phyloP scores from a whole-genome alignment of 805 yeast genomes.

The Spathaspora passalidarum region DNA sequence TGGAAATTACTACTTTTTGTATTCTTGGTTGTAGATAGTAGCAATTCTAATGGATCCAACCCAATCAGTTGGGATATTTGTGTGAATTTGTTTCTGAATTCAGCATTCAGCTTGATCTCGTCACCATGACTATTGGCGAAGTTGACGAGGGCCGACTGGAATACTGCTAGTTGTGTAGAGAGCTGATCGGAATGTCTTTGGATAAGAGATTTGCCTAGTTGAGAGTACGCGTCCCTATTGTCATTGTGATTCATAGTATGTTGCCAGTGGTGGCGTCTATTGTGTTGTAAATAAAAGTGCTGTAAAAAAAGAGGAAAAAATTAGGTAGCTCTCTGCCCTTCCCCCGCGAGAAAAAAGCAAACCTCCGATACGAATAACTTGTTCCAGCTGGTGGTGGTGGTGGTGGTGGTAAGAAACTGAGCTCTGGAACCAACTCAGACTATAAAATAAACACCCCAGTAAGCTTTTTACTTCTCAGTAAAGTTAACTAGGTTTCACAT shows the following conservation, averaged over 20 bases:
- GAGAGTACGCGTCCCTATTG: slow-evolving; percentile 37
- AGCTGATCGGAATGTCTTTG: slow-evolving; percentile 59
- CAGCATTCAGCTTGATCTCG: slow-evolving; percentile 62
- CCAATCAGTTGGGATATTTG: slow-evolving; percentile 78
- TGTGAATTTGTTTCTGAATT: slow-evolving; percentile 68
- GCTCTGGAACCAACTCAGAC: too few species aligned
- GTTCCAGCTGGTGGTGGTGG: too few species aligned
- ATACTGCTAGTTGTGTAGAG: slow-evolving; percentile 67
- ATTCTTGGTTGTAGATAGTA: slow-evolving; percentile 19
- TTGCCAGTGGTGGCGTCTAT: too few species aligned
- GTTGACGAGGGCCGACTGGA: slow-evolving; percentile 71
- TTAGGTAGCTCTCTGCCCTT: too few species aligned
- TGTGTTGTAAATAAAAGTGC: too few species aligned
- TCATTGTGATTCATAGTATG: slow-evolving; percentile 5
- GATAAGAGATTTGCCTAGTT: slow-evolving; percentile 49
- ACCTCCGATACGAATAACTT: too few species aligned
- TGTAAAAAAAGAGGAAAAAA: too few species aligned
- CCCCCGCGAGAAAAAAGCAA: too few species aligned
- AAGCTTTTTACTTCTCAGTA: too few species aligned
- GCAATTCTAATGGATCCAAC: slow-evolving; percentile 66
- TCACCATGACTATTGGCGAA: slow-evolving; percentile 71
- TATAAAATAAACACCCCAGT: too few species aligned
- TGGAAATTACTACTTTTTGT: slow-evolving; percentile 50
- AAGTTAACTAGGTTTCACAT: too few species aligned
- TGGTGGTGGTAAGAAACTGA: too few species aligned